phyloP scores from a whole-genome alignment of 306 rosid genomes.

The Rosa chinensis region DNA sequence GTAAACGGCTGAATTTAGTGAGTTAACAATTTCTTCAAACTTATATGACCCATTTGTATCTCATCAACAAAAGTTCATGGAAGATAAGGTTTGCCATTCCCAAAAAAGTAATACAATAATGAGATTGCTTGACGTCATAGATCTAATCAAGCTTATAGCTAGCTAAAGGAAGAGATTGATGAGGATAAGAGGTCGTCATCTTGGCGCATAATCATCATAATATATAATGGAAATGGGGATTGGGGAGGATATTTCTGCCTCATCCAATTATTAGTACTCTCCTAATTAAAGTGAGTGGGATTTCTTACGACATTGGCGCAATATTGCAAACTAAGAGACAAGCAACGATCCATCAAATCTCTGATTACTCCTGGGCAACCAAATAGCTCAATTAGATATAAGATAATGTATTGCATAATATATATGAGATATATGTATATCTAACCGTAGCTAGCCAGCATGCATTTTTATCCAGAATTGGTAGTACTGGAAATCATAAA shows the following conservation, averaged over 20 bases:
- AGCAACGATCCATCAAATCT: neutral
- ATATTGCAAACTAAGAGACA: slow-evolving; percentile 7
- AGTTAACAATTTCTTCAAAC: neutral
- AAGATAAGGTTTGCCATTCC: neutral
- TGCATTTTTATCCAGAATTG: slow-evolving; percentile 15
- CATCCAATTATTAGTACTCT: slow-evolving; percentile 3
- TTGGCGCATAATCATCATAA: neutral
- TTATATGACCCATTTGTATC: neutral
- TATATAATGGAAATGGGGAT: neutral
- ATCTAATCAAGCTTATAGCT: neutral
- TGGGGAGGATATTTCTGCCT: neutral
- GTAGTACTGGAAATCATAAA: slow-evolving; percentile 8
- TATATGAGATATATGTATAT: neutral
- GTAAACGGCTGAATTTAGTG: neutral
- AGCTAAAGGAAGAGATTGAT: neutral
- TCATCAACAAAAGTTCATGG: slow-evolving; percentile 1
- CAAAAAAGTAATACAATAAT: slow-evolving; percentile 6
- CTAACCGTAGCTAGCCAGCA: neutral
- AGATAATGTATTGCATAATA: neutral
- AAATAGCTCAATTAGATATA: neutral
- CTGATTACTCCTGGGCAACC: slow-evolving; percentile 18
- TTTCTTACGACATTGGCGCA: neutral
- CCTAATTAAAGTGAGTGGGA: neutral
- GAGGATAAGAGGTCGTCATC: slow-evolving; percentile 16
- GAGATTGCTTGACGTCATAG: slow-evolving; percentile 4